phyloP scores from a whole-genome alignment of 306 rosid genomes.

The Vicia villosa region DNA sequence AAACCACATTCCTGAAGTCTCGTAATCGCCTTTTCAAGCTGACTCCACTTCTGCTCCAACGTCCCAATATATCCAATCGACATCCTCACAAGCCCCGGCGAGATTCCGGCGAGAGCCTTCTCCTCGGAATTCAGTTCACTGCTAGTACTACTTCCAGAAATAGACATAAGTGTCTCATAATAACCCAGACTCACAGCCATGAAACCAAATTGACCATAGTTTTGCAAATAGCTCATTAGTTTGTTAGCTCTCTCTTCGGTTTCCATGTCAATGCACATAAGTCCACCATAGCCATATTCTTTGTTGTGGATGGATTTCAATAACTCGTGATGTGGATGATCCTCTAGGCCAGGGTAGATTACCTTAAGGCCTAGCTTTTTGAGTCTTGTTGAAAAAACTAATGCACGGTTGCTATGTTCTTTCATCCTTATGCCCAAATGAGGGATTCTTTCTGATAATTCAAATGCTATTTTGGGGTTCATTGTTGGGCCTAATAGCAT shows the following conservation, averaged over 20 bases:
- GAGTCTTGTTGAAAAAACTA: constrained; percentile 60
- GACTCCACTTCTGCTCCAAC: constrained; percentile 85
- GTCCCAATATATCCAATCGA: constrained; percentile 83
- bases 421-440: constrained; percentile 78
- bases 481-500: constrained; percentile 95
- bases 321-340: constrained; percentile 68
- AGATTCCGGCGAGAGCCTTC: constrained; percentile 69
- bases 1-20: constrained; percentile 45
- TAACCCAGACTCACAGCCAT: constrained; percentile 94
- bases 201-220: constrained; percentile 73
- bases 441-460: constrained; percentile 82
- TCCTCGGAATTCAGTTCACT: constrained; percentile 75
- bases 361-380: constrained; percentile 67
- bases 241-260: constrained; percentile 83
- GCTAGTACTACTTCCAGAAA: constrained; percentile 92
- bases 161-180: constrained; percentile 91
- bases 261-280: constrained; percentile 83
- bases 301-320: constrained; percentile 61
- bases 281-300: constrained; percentile 82
- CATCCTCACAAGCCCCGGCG: constrained; percentile 83
- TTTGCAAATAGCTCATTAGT: constrained; percentile 70
- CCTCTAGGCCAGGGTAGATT: constrained; percentile 82
- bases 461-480: constrained; percentile 92
- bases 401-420: constrained; percentile 72
- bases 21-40: constrained; percentile 64